Evolutionary conservation across 2,329 filamentous ascomycete species (phyloP), one percentile per base, ranked within the genome.

Genomic region (Xylaria sp.): DNA sequence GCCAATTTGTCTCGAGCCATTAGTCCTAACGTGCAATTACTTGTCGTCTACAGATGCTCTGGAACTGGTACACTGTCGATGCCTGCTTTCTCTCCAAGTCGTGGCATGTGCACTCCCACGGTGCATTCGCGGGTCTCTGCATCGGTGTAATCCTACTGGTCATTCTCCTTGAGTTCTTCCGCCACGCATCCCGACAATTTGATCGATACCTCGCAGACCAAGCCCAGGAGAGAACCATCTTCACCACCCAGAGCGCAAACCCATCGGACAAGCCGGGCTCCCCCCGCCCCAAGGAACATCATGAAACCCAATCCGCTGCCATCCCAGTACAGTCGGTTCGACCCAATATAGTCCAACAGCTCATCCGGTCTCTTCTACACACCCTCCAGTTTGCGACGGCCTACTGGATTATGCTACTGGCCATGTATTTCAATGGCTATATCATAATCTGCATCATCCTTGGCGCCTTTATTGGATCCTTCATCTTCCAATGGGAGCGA

Each of bases 381-480:
- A 89, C 90, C 81, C 65, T 89, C 3, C 91, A 92, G 71, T 93
- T 96, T 75, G 89, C 88, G 0, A 85, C 93, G 0, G 92, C 92
- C 1, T 97, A 95, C 78, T 89, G 95, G 75, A 80, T 95, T 75
- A 95, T 96, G 93, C 81, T 92, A 80, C 65, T 81, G 76, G 70
- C 80, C 82, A 88, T 88, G 85, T 88, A 88, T 77, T 90, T 86
- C 80, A 89, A 89, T 74, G 88, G 90, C 10, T 96, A 93, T 79
- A 86, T 97, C 70, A 93, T 96, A 77, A 90, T 96, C 62, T 92
- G 89, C 72, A 93, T 96, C 77, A 88, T 96, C 70, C 86, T 95
- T 66, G 93, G 93, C 0, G 88, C 91, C 0, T 93, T 89, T 71
- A 66, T 95, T 8, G 93, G 93, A 18, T 85, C 87, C 12, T 93